Base-by-base conservation (phyloP, 495 filamentous ascomycete genomes). In the Bathelium albidoporum region DNA sequence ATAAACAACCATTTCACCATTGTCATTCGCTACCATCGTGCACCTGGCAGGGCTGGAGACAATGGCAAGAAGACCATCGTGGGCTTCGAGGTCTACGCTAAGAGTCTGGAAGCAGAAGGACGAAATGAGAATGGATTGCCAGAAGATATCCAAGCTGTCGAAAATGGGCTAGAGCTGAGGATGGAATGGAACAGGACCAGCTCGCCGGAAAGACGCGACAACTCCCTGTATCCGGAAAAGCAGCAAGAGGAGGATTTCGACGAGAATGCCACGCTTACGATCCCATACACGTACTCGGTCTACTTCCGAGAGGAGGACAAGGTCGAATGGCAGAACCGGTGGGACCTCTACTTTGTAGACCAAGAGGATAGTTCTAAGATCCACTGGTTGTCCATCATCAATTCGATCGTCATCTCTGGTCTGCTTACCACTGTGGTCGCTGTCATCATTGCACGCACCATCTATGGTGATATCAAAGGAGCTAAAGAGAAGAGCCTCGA, bases 261-360 rank as follows among this genome's bases (percentile, higher is more conserved):
- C 12, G 73, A 78, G 24, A 69, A 74, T 16, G 82, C 85, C 26
- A 90, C 80, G 0, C 73, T 96, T 65, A 85, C 82, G 28, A 87
- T 96, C 61, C 90, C 92, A 0, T 95, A 94, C 74, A 89, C 89
- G 2, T 97, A 96, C 73, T 93, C 91, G 28, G 89, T 97, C 10
- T 95, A 93, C 75, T 97, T 91, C 74, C 84, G 89, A 59, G 90
- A 96, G 72, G 91, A 96, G 60, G 81, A 85, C 22, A 82, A 80
- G 45, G 79, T 96, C 61, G 90, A 95, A 62, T 97, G 92, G 92
- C 79, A 80, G 53, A 89, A 85, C 64, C 84, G 92, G 55, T 97
- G 92, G 92, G 90, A 96, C 68, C 76, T 95, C 31, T 97, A 96
- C 70, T 96, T 97, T 74, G 89, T 88, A 60, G 92, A 95, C 71